A percentile compares a stretch with the other conserved stretches of the same genome.
phyloP scores from a whole-genome alignment of 768 basidiomycete genomes.

The Tulasnella sp. region DNA sequence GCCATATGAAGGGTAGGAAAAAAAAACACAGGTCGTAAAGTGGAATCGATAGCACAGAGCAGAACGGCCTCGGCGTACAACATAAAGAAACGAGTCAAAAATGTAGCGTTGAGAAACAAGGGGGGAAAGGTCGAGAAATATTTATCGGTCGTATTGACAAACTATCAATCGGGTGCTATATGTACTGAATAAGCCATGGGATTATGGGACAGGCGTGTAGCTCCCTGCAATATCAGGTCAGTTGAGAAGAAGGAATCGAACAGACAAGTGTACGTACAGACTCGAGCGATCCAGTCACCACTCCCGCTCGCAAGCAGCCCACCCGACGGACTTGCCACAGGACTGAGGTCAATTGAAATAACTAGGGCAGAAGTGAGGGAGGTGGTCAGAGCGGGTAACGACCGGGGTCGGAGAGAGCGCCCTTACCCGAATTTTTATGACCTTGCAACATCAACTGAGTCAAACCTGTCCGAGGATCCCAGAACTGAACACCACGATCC shows the following conservation, averaged over 20 bases:
- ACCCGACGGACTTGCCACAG: slow-evolving; percentile 42
- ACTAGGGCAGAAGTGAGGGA: slow-evolving; percentile 42
- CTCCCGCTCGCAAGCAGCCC: slow-evolving; percentile 64
- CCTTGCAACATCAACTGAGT: slow-evolving; percentile 94
- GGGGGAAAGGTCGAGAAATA: not conserved
- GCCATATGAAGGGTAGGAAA: not conserved
- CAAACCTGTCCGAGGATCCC: slow-evolving; percentile 72
- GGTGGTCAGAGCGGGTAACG: not conserved
- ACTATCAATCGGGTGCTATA: not conserved
- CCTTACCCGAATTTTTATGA: slow-evolving; percentile 61
- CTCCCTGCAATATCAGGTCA: slow-evolving; percentile 15
- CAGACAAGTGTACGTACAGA: slow-evolving; percentile 46
- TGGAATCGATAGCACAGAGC: not conserved
- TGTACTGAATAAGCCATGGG: not conserved
- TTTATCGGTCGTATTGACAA: slow-evolving; percentile 2
- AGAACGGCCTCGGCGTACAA: slow-evolving; percentile 3
- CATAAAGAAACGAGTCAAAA: not conserved
- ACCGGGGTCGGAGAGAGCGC: slow-evolving; percentile 16
- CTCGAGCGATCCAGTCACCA: slow-evolving; percentile 67
- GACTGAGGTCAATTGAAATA: slow-evolving; percentile 68
- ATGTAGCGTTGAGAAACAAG: not conserved
- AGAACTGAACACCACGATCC: slow-evolving; percentile 94
- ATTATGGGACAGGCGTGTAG: slow-evolving; percentile 24
- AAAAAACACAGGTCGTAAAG: not conserved
- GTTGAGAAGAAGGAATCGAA: not conserved